These are phyloP conservation scores for Guadua angustifolia DNA, from an alignment of 176 grass and related monocot species.

Conservation along the genomic window DNA sequence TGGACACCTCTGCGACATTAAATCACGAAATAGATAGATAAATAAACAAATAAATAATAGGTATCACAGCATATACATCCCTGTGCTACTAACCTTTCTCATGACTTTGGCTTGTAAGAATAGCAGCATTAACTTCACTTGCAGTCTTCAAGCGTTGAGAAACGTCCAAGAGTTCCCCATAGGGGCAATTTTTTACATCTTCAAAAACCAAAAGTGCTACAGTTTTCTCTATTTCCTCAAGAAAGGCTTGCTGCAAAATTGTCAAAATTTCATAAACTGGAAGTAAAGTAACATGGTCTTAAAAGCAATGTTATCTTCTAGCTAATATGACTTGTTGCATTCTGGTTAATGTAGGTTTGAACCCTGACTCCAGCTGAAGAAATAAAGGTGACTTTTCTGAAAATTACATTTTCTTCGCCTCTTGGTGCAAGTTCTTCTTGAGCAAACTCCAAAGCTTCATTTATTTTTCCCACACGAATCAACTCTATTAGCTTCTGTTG, in stretches of 20 bases:
- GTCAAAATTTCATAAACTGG: not conserved
- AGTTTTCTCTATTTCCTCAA: slow-evolving; percentile 96
- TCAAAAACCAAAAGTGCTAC: slow-evolving; percentile 91
- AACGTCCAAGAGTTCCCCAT: slow-evolving; percentile 84
- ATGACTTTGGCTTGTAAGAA: slow-evolving; percentile 97
- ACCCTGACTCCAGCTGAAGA: not conserved
- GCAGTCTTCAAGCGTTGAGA: slow-evolving; percentile 95
- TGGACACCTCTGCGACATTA: not conserved
- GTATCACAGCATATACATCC: not conserved
- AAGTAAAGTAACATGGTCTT: slow-evolving; percentile 11
- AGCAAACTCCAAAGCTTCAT: slow-evolving; percentile 95
- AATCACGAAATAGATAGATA: not conserved
- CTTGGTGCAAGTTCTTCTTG: slow-evolving; percentile 97
- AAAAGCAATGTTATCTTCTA: not conserved
- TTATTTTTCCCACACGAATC: slow-evolving; percentile 86
- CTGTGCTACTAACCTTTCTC: slow-evolving; percentile 79
- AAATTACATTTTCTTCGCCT: slow-evolving; percentile 90
- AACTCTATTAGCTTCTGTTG: slow-evolving; percentile 98
- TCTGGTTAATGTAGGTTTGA: slow-evolving; percentile 19
- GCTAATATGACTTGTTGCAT: not conserved
- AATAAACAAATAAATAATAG: not conserved
- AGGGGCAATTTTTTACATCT: slow-evolving; percentile 92
- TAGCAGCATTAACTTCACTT: slow-evolving; percentile 93
- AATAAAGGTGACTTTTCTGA: slow-evolving; percentile 24
- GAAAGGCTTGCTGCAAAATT: slow-evolving; percentile 73